Base-by-base conservation (phyloP, 139 green algal genomes). In the Tetratostichococcus sp. region DNA sequence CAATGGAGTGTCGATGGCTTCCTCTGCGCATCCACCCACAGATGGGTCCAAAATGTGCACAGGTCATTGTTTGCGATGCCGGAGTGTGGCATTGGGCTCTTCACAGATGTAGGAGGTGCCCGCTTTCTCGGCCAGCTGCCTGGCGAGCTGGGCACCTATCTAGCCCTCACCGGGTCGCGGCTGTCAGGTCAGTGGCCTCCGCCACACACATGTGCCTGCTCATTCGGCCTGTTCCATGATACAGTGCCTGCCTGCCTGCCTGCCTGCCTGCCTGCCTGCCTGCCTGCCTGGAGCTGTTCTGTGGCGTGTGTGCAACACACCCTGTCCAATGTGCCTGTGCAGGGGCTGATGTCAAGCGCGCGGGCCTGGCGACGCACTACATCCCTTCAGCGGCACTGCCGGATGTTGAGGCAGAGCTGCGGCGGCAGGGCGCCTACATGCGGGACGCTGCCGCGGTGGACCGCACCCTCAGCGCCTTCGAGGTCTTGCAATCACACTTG, bases 1-100 rank as follows among this genome's bases (percentile, higher is more conserved):
- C n/a, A n/a, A n/a, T n/a, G n/a, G n/a, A n/a, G n/a, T n/a, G n/a
- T n/a, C n/a, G n/a, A n/a, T n/a, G n/a, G n/a, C n/a, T n/a, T n/a
- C n/a, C n/a, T n/a, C n/a, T n/a, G n/a, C n/a, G n/a, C n/a, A n/a
- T n/a, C n/a, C n/a, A n/a, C 59, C 8, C 59, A 30, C 59, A 30
- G 26, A 6, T 31, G 21, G 26, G 8, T n/a, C 66, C 4, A 26
- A 5, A 28, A 26, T 43, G 8, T 35, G 2, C 70, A 70, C 86
- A 97, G 89, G 70, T 94, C 89, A 2, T 32, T 98, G 19, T 97
- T 97, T 79, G 93, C 95, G 5, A 99, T 99, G 95, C 95, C 95
- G n/a, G 95, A 99, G 85, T 90, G 80, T 30, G 92, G 80, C 69
- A 98, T 99, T 35, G 95, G 95, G 0, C 85, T 99, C n/a, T 96